Evolutionary conservation across 1,139 yeast genomes (phyloP), one percentile per base, ranked within the genome.

Genomic region (Saccharomyces hybrid): DNA sequence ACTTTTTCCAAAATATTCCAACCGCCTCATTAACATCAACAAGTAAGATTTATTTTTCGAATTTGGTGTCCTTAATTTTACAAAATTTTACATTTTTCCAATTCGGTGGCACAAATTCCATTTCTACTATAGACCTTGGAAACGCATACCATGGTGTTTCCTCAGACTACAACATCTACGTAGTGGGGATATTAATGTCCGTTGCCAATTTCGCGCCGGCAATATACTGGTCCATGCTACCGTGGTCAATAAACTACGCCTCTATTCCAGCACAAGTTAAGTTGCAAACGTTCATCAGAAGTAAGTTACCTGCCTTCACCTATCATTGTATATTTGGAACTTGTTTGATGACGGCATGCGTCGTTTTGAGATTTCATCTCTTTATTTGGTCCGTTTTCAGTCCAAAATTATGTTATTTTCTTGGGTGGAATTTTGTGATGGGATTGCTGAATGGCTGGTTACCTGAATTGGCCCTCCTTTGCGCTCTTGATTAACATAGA

Each of bases 351-450:
- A 73, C 77, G 0, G 85, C 97, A 6, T 93, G 99, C 67, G 78
- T 79, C 54, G 76, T 81, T 28, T 76, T 91, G 60, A 78, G 96
- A 61, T 88, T 84, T 65, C 99, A 93, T 68, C 75, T 93, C 56
- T 93, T 93, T 68, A 86, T 95, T 14, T 95, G 99, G 98, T 89
- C 98, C 1, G 99, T 95, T 4, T 93, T 93, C 72, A 88, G 96
- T 51, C 99, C 99, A 0, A 93, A 90, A 64, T 71, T 93, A 16
- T 77, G 95, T 38, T 93, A 85, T 68, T 85, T 86, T 60, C 81
- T 83, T 1, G 84, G 84, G 2, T 95, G 99, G 99, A 73, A 79
- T 41, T 57, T 81, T 0, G 73, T 83, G 54, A 73, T 83, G 65
- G 80, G 79, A 57, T 61, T 56, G 2, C 48, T 66, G 41, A 41